Evolutionary conservation across 257 asterid species (phyloP), one percentile per base, ranked within the genome.

Genomic region (Linderniella brevidens): DNA sequence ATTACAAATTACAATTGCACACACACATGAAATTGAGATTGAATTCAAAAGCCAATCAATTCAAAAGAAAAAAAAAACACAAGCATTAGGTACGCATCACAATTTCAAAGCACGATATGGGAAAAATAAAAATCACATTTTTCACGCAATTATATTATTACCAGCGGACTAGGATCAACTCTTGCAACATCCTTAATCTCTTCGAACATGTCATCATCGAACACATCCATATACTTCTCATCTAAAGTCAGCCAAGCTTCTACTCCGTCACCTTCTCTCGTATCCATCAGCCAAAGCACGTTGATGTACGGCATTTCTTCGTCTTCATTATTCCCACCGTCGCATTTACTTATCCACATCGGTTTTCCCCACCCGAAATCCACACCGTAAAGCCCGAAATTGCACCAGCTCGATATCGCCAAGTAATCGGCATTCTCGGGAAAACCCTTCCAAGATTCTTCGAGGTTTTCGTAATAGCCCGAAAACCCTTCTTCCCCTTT

Each of bases 351-450:
- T 3, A 68, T 53, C 79, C 79, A 68, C 1, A 38, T 46, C 0
- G 78, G 67, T 53, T 17, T 19, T 1, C 78, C 78, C 66, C 58
- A 58, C 46, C 72, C 75, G 5, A 72, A 72, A 57, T 72, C 79
- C 4, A 68, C 38, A 0, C 13, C 42, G 32, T 68, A 72, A 0
- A 72, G 41, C 1, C 76, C 79, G 10, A 72, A 72, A 40, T 68
- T 68, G 40, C 79, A 72, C 79, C 79, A 72, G 39, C 79, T 72
- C 51, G 69, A 58, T 7, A 68, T 56, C 2, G 70, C 59, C 44
- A 72, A 16, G 19, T 64, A 64, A 9, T 68, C 75, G 0, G 63
- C 70, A 0, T 50, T 40, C 19, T 59, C 65, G 0, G 52, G 61
- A 4, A 72, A 59, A 0, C 6, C 66, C 0, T 37, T 53, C 75